These are phyloP conservation scores for Flueggea neowawraea DNA, from an alignment of 441 rosid genomes.

Conservation along the genomic window DNA sequence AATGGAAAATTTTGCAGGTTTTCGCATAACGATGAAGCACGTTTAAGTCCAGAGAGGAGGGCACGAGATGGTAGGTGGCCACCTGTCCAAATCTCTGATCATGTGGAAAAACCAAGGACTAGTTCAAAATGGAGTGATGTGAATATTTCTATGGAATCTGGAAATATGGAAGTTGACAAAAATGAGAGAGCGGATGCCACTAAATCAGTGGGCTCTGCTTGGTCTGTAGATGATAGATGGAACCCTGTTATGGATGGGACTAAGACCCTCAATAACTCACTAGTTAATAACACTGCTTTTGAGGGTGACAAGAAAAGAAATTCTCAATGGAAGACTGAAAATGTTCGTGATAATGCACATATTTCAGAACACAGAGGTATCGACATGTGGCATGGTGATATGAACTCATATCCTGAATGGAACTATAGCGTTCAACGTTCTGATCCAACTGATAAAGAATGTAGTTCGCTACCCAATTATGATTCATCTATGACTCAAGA, in stretches of 20 bases:
- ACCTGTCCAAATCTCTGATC: conserved; percentile 32
- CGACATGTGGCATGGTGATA: conserved; percentile 59
- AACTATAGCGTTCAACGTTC: conserved; percentile 47
- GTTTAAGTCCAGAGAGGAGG: conserved; percentile 53
- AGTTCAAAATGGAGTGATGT: conserved; percentile 45
- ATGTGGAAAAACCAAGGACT: conserved; percentile 35
- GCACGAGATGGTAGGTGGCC: conserved; percentile 37
- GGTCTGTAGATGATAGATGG: conserved; percentile 38
- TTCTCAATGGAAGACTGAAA: conserved; percentile 27
- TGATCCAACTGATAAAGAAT: conserved; percentile 36
- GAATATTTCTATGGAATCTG: conserved; percentile 20
- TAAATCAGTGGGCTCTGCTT: conserved; percentile 23
- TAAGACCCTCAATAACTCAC: conserved; percentile 21
- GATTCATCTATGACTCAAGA: conserved; percentile 28
- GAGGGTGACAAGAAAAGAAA: conserved; percentile 28
- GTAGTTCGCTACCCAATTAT: conserved; percentile 21
- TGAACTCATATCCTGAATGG: conserved; percentile 97
- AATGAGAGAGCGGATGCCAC: conserved; percentile 22
- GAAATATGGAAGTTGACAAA: conserved; percentile 28
- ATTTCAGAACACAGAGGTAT: conserved; percentile 35
- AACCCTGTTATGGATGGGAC: conserved; percentile 25
- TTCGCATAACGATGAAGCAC: conserved; percentile 50
- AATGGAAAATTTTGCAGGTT: conserved; percentile 80
- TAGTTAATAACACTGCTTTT: conserved; percentile 19
- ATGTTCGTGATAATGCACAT: conserved; percentile 23